Percentiles rank a stretch among this genome's conserved stretches.
These are phyloP conservation scores for Macadamia tetraphylla DNA, from an alignment of 164 flowering plant species.

Conservation along the genomic window DNA sequence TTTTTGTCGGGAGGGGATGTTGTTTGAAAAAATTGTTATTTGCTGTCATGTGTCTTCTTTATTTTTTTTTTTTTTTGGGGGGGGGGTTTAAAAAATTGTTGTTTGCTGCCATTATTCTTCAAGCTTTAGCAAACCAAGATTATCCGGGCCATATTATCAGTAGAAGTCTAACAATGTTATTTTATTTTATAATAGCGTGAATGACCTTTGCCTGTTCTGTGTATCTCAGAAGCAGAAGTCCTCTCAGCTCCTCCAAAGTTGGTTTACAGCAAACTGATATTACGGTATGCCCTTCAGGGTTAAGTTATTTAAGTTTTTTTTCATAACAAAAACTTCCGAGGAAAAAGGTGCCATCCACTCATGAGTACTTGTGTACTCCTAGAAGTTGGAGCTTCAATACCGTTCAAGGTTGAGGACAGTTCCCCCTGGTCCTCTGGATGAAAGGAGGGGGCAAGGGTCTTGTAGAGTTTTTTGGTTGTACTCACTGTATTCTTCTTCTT, in stretches of 20 bases:
- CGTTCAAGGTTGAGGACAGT: not conserved
- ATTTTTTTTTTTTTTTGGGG: not conserved
- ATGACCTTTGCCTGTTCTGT: conserved; percentile 6
- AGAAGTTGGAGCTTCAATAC: not conserved
- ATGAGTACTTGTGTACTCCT: not conserved
- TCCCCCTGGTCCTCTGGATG: too few relatives aligned
- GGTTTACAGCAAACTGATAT: conserved; percentile 75
- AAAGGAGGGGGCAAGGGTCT: not conserved
- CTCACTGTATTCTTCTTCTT: conserved; percentile 6
- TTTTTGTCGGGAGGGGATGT: not conserved
- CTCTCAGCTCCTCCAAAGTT: conserved; percentile 93
- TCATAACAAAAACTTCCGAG: not conserved
- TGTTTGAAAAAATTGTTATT: not conserved
- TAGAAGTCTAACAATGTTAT: too few relatives aligned
- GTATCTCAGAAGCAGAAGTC: conserved; percentile 74
- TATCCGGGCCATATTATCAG: too few relatives aligned
- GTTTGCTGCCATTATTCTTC: not conserved
- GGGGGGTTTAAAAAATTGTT: too few relatives aligned
- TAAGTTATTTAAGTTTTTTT: not conserved
- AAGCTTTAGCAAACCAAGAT: too few relatives aligned
- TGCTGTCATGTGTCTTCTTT: not conserved
- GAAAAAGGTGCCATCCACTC: not conserved
- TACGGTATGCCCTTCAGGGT: conserved; percentile 40
- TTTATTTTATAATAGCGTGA: too few relatives aligned
- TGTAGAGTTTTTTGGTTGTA: not conserved